These are phyloP conservation scores for Ramularia endophylla DNA, from an alignment of 2,329 filamentous ascomycete genomes.

Conservation along the genomic window DNA sequence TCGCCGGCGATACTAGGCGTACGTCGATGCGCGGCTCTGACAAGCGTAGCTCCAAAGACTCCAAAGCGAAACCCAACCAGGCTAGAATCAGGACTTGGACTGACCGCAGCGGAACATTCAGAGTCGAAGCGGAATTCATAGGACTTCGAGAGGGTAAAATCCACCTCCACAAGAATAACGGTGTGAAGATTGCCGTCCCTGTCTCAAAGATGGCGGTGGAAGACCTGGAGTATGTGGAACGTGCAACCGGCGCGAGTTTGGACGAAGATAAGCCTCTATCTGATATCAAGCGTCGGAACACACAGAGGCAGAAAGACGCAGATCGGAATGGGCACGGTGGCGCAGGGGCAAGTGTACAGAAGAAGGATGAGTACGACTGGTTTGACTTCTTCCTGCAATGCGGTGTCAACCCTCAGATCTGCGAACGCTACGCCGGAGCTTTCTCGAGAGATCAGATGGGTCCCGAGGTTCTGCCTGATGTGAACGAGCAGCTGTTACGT, in stretches of 20 bases:
- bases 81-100: slow-evolving; percentile 87
- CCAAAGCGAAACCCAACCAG: slow-evolving; percentile 75
- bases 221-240: slow-evolving; percentile 93
- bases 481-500: slow-evolving; percentile 73
- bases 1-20: slow-evolving; percentile 43
- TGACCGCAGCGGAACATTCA: slow-evolving; percentile 91
- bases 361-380: slow-evolving; percentile 86
- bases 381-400: slow-evolving; percentile 96
- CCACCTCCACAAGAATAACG: slow-evolving; percentile 95
- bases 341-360: slow-evolving; percentile 59
- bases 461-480: slow-evolving; percentile 84
- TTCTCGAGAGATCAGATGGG: slow-evolving; percentile 94
- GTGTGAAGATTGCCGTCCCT: slow-evolving; percentile 96
- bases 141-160: slow-evolving; percentile 94
- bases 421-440: slow-evolving; percentile 86
- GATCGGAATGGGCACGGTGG: slow-evolving; percentile 25
- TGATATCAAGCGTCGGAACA: slow-evolving; percentile 60
- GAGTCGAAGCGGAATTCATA: slow-evolving; percentile 93
- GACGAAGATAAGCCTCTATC: slow-evolving; percentile 90
- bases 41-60: slow-evolving; percentile 39
- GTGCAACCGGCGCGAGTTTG: slow-evolving; percentile 75
- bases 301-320: slow-evolving; percentile 45
- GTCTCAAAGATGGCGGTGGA: slow-evolving; percentile 92
- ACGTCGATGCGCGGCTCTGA: slow-evolving; percentile 29
- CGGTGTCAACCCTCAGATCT: slow-evolving; percentile 86